Evolutionary conservation across 1,284 basidiomycete species (phyloP), one percentile per base, ranked within the genome.

Genomic region (Cryptococcus depauperatus): DNA sequence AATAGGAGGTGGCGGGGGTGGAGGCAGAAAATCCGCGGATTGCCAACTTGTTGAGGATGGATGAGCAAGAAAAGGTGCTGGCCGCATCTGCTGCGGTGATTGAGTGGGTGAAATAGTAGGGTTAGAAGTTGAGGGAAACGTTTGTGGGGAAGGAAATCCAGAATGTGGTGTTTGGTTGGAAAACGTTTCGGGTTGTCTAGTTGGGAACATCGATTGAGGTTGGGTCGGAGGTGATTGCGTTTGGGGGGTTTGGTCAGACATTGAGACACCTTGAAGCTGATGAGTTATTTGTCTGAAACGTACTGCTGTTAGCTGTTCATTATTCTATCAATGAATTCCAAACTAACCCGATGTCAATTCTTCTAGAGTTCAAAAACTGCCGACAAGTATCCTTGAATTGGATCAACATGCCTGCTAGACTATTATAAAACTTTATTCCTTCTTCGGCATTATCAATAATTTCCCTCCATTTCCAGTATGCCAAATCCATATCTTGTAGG

Each of bases 401-500:
- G 7, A 76, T 70, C 2, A 91, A 68, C 37, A 89, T 79, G 10
- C 75, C 77, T 3, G 79, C 76, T 44, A 93, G 77, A 56, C 83
- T 81, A 51, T 87, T 86, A 64, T 93, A 90, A 60, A 92, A 92
- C 82, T 89, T 83, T 55, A 88, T 76, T 1, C 92, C 92, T 64
- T 96, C 91, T 42, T 86, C 82, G 10, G 93, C 74, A 64, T 96
- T 90, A 44, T 80, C 79, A 2, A 75, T 76, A 14, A 95, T 84
- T 68, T 96, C 91, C 40, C 79, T 77, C 69, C 92, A 95, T 62
- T 89, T 89, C 70, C 83, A 82, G 68, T 89, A 88, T 0, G 89
- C 86, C 28, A 84, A 69, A 56, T 95, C 88, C 41, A 96, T 79
- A n/a, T 82, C 82, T 61, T 91, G 89, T 33, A 97, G 70, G 0